phyloP scores from a whole-genome alignment of 169 alveolate genomes.

The Plasmodium blacklocki region DNA sequence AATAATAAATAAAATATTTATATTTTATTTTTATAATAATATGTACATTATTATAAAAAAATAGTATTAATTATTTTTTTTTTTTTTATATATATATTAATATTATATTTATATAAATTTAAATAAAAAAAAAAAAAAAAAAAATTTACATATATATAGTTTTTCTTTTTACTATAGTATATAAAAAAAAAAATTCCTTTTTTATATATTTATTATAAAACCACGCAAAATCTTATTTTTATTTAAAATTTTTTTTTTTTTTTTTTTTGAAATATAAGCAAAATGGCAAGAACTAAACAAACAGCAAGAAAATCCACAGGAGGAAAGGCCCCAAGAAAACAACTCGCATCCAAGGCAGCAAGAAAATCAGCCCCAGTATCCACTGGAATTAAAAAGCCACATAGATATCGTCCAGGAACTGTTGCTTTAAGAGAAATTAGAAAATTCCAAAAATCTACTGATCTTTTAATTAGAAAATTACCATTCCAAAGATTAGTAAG shows the following conservation, averaged over 20 bases:
- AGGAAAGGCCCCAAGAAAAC: slow-evolving; percentile 98
- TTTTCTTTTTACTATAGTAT: too few species aligned
- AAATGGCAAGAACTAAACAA: slow-evolving; percentile 98
- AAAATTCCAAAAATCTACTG: slow-evolving; percentile 96
- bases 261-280: slow-evolving; percentile 7
- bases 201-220: neutral
- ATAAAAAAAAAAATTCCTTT: neutral
- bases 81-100: too few species aligned
- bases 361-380: slow-evolving; percentile 98
- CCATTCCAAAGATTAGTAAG: slow-evolving; percentile 98
- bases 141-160: too few species aligned
- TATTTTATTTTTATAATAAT: too few species aligned
- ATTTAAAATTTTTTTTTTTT: neutral
- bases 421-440: slow-evolving; percentile 99
- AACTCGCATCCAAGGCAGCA: slow-evolving; percentile 99
- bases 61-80: too few species aligned
- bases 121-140: too few species aligned
- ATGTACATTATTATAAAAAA: too few species aligned
- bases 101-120: too few species aligned
- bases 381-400: slow-evolving; percentile 98
- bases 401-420: slow-evolving; percentile 99
- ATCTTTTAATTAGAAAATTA: slow-evolving; percentile 94
- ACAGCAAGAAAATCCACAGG: slow-evolving; percentile 99
- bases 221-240: slow-evolving; percentile 1
- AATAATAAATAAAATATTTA: too few species aligned